Evolutionary conservation across 768 basidiomycete genomes (phyloP).

Genomic region (Boletus edulis): DNA sequence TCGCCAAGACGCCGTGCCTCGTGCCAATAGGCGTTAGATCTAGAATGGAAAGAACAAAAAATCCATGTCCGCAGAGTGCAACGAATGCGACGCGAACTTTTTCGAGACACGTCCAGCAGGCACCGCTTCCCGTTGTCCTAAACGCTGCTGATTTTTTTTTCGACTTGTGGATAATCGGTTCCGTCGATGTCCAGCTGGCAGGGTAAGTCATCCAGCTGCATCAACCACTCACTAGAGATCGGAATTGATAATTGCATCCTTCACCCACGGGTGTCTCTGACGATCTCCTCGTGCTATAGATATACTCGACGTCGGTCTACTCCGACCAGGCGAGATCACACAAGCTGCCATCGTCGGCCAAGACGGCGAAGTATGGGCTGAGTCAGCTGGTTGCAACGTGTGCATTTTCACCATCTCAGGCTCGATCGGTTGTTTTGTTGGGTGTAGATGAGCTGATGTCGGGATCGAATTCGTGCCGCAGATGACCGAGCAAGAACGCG

Average conservation of each 20-base stretch:
- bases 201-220: constrained; percentile 10
- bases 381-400: constrained; percentile 26
- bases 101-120: too few relatives aligned
- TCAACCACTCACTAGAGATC: neutral
- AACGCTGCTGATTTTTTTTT: too few relatives aligned
- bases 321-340: constrained; percentile 69
- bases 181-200: constrained; percentile 26
- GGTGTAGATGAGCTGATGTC: neutral
- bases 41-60: neutral
- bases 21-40: neutral
- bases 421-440: neutral
- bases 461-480: neutral
- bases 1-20: too few relatives aligned
- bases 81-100: neutral
- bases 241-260: neutral
- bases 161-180: neutral
- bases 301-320: constrained; percentile 79
- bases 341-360: constrained; percentile 56
- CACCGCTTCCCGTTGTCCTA: too few relatives aligned
- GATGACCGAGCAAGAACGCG: constrained; percentile 23
- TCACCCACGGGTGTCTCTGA: too few relatives aligned
- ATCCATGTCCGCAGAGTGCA: neutral
- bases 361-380: constrained; percentile 33
- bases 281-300: constrained; percentile 38
- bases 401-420: constrained; percentile 3